phyloP scores from a whole-genome alignment of 169 alveolate species.

The Plasmodium malariae region DNA sequence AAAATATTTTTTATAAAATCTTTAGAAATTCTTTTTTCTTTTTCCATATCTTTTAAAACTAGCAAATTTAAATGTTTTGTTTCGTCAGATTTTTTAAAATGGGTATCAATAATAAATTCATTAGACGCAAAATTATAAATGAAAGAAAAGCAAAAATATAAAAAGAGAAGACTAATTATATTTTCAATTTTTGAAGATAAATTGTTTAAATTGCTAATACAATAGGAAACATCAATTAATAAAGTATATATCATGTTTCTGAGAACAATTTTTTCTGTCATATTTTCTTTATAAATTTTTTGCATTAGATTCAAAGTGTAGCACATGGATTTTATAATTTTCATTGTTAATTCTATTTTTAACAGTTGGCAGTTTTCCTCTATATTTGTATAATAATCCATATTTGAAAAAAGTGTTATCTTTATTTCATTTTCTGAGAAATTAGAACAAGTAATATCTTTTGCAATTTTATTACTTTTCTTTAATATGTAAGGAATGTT shows the following conservation, averaged over 20 bases:
- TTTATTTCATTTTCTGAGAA: neutral
- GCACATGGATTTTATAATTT: constrained; percentile 48
- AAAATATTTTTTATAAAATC: constrained; percentile 29
- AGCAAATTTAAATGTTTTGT: neutral
- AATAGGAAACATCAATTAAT: constrained; percentile 49
- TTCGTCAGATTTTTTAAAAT: constrained; percentile 16
- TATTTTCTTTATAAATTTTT: constrained; percentile 37
- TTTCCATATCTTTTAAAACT: constrained; percentile 21
- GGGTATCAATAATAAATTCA: constrained; percentile 68
- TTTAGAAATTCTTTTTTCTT: neutral
- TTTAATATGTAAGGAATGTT: constrained; percentile 17
- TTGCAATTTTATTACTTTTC: constrained; percentile 18
- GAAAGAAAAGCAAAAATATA: constrained; percentile 63
- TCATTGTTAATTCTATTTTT: constrained; percentile 26
- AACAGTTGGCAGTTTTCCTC: constrained; percentile 40
- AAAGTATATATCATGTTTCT: constrained; percentile 11
- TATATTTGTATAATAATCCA: constrained; percentile 11
- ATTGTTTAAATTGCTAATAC: constrained; percentile 34
- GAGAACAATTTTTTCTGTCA: constrained; percentile 18
- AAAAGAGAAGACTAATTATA: constrained; percentile 24
- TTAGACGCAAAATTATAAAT: constrained; percentile 36
- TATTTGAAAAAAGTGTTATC: constrained; percentile 21
- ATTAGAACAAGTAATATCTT: constrained; percentile 18
- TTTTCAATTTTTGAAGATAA: constrained; percentile 28
- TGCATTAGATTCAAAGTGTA: constrained; percentile 49